Evolutionary conservation across 2,329 filamentous ascomycete species (phyloP).

Genomic region (Uncinocarpus reesii): DNA sequence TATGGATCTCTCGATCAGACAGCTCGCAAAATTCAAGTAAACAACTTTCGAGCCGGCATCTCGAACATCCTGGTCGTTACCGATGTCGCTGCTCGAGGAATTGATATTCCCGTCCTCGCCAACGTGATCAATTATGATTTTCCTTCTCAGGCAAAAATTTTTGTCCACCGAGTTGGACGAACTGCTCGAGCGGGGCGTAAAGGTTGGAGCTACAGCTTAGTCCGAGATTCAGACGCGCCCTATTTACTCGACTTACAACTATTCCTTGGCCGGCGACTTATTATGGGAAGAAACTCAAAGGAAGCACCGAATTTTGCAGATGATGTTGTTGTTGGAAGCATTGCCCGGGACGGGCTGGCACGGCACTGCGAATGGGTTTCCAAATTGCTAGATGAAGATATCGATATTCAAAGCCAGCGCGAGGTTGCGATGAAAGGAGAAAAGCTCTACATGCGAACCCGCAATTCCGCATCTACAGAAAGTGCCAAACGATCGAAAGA

Average conservation of each 20-base stretch:
- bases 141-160: slow-evolving; percentile 90
- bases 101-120: slow-evolving; percentile 89
- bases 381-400: slow-evolving; percentile 63
- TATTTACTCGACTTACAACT: slow-evolving; percentile 91
- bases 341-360: slow-evolving; percentile 65
- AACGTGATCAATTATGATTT: slow-evolving; percentile 99
- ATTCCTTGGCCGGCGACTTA: slow-evolving; percentile 75
- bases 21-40: slow-evolving; percentile 81
- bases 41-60: slow-evolving; percentile 73
- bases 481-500: slow-evolving; percentile 81
- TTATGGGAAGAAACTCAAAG: slow-evolving; percentile 57
- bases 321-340: slow-evolving; percentile 70
- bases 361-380: slow-evolving; percentile 70
- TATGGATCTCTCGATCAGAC: slow-evolving; percentile 93
- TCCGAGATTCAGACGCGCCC: slow-evolving; percentile 76
- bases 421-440: slow-evolving; percentile 77
- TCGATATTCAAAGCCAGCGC: slow-evolving; percentile 61
- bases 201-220: slow-evolving; percentile 91
- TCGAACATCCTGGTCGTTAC: slow-evolving; percentile 91
- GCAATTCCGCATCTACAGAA: slow-evolving; percentile 79
- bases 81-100: slow-evolving; percentile 90
- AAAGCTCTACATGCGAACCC: slow-evolving; percentile 79
- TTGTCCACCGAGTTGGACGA: slow-evolving; percentile 88
- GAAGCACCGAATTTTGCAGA: slow-evolving; percentile 61
- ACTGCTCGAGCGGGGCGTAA: slow-evolving; percentile 86